Percentiles rank a stretch among this genome's conserved stretches.
phyloP scores from a whole-genome alignment of 306 rosid species.

The Trifolium pratense region DNA sequence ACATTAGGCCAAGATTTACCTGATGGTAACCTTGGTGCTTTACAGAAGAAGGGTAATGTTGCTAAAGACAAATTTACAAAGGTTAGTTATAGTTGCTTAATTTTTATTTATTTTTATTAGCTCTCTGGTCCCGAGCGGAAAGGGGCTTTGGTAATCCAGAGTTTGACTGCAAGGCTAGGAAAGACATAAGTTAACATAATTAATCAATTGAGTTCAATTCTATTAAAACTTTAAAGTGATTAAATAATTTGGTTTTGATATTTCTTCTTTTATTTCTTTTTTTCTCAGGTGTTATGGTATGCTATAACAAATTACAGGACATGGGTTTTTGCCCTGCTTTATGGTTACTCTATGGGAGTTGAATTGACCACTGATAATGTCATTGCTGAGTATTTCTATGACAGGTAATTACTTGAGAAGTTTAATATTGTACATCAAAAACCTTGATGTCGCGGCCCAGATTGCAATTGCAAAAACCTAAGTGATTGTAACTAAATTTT shows the following conservation, averaged over 20 bases:
- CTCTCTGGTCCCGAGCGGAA: no score
- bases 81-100: conserved; percentile 44
- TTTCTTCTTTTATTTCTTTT: neutral
- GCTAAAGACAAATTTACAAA: conserved; percentile 76
- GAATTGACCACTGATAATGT: conserved; percentile 88
- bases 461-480: no score
- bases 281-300: conserved; percentile 75
- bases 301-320: conserved; percentile 88
- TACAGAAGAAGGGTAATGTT: conserved; percentile 76
- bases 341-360: conserved; percentile 95
- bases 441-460: no score
- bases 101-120: no score
- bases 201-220: neutral
- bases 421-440: no score
- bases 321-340: conserved; percentile 83
- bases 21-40: conserved; percentile 78
- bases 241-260: neutral
- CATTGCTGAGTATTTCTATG: conserved; percentile 85
- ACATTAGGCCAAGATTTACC: conserved; percentile 88
- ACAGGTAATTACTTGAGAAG: conserved; percentile 52
- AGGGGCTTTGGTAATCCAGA: no score
- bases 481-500: no score
- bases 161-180: no score
- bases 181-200: no score
- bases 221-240: neutral